Conservation (phyloP, 1,284 basidiomycete genomes). For the Singerocomus inundabilis region DNA sequence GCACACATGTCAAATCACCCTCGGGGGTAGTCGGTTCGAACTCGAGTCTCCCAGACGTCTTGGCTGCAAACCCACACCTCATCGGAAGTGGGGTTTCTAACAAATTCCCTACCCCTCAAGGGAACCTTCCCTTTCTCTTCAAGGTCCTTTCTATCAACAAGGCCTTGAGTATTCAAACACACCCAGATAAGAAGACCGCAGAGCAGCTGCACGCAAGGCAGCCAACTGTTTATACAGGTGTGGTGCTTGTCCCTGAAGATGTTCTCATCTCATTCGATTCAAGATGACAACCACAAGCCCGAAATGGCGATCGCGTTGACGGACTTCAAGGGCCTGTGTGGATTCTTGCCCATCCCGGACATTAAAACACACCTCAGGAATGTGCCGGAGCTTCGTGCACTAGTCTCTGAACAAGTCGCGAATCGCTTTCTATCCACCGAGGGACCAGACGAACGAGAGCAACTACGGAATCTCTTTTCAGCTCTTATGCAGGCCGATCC, state of each 20-base stretch:
- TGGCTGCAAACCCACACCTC: conserved; percentile 65
- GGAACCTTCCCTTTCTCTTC: conserved; percentile 90
- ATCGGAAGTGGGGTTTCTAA: conserved; percentile 65
- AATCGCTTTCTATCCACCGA: conserved; percentile 48
- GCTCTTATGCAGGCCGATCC: conserved; percentile 78
- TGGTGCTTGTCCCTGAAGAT: conserved; percentile 16
- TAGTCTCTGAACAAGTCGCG: conserved; percentile 62
- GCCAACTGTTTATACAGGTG: conserved; percentile 90
- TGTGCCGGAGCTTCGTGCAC: conserved; percentile 76
- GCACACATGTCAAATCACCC: conserved; percentile 89
- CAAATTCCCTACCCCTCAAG: conserved; percentile 61
- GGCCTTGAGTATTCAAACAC: conserved; percentile 95
- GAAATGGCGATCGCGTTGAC: conserved; percentile 98
- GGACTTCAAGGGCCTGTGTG: conserved; percentile 88
- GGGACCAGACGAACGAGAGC: conserved; percentile 46
- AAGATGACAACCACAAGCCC: conserved; percentile 91
- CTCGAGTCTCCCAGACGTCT: conserved; percentile 55
- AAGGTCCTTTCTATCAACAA: conserved; percentile 94
- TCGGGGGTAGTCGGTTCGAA: conserved; percentile 57
- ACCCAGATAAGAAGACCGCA: conserved; percentile 92
- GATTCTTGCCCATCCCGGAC: conserved; percentile 77
- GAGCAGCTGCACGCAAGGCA: conserved; percentile 71
- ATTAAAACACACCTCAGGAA: conserved; percentile 67
- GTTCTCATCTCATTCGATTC: conserved; percentile 9
- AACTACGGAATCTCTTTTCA: conserved; percentile 63